A percentile compares a stretch with the other conserved stretches of the same genome.
Evolutionary conservation across 805 yeast species (phyloP).

Genomic region (Hanseniaspora guilliermondii): DNA sequence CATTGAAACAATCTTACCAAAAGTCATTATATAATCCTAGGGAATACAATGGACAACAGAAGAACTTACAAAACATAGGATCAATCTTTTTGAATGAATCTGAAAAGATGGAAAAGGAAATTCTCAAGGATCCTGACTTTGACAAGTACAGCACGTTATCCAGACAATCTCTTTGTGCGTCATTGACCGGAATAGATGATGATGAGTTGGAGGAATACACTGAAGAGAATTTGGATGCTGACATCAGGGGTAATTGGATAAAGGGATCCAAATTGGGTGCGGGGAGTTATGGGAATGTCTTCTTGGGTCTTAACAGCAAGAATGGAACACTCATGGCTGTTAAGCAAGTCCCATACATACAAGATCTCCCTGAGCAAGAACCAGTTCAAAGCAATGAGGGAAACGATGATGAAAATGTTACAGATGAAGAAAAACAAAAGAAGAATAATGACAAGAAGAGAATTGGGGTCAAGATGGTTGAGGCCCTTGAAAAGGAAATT

Average conservation of each 20-base stretch:
- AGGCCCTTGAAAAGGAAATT: slow-evolving; percentile 76
- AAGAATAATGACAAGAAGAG: slow-evolving; percentile 28
- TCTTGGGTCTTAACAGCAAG: slow-evolving; percentile 76
- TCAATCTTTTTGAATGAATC: slow-evolving; percentile 48
- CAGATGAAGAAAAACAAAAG: slow-evolving; percentile 18
- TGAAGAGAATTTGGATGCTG: slow-evolving; percentile 29
- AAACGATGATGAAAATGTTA: slow-evolving; percentile 17
- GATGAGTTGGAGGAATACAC: slow-evolving; percentile 21
- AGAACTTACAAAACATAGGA: slow-evolving; percentile 42
- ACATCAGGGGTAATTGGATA: slow-evolving; percentile 74
- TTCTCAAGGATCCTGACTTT: slow-evolving; percentile 25
- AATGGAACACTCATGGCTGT: slow-evolving; percentile 97
- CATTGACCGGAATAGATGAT: slow-evolving; percentile 15
- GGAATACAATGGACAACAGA: slow-evolving; percentile 15
- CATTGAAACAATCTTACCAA: slow-evolving; percentile 66
- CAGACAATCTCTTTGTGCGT: slow-evolving; percentile 14
- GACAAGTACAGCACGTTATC: slow-evolving; percentile 13
- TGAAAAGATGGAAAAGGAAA: slow-evolving; percentile 41
- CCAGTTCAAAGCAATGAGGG: slow-evolving; percentile 20
- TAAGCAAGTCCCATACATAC: slow-evolving; percentile 67
- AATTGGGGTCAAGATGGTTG: slow-evolving; percentile 41
- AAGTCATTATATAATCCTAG: slow-evolving; percentile 29
- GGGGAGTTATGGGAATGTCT: slow-evolving; percentile 91
- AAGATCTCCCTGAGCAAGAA: background rate
- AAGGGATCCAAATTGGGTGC: slow-evolving; percentile 89